Percentiles rank a stretch among this genome's conserved stretches.
Conservation (phyloP, 2,329 filamentous ascomycete species). For the Diaporthe sp. region DNA sequence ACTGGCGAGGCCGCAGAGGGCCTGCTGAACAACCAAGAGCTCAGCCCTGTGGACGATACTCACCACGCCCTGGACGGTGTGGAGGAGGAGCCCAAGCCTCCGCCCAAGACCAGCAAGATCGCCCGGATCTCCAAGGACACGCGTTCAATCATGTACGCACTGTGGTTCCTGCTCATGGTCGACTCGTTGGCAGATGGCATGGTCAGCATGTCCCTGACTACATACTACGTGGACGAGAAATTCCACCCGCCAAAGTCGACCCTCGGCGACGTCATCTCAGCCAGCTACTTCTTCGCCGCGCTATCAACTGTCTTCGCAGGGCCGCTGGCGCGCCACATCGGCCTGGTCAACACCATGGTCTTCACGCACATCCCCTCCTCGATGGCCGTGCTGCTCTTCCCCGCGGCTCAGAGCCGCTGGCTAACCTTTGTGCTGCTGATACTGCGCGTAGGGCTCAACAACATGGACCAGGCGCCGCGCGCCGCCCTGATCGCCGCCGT, state of each 20-base stretch:
- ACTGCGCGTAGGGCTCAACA: constrained; percentile 73
- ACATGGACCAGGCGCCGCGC: constrained; percentile 78
- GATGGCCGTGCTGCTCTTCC: constrained; percentile 71
- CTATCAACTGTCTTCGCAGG: constrained; percentile 70
- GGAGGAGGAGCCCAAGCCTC: constrained; percentile 33
- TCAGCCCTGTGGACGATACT: constrained; percentile 36
- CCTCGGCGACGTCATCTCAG: constrained; percentile 71
- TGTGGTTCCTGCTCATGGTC: constrained; percentile 75
- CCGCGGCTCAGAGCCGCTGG: constrained; percentile 64
- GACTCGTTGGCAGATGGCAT: constrained; percentile 78
- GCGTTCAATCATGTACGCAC: constrained; percentile 70
- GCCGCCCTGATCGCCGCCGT: constrained; percentile 77
- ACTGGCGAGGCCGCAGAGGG: constrained; percentile 44
- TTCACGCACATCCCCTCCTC: constrained; percentile 75
- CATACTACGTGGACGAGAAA: constrained; percentile 70
- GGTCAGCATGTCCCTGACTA: constrained; percentile 70
- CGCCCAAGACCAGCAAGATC: constrained; percentile 55
- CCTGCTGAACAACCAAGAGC: constrained; percentile 44
- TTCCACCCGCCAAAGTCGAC: constrained; percentile 69
- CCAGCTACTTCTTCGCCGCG: constrained; percentile 67
- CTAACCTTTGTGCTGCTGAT: constrained; percentile 69
- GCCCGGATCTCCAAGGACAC: constrained; percentile 71
- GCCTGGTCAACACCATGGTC: constrained; percentile 76
- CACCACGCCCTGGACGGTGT: constrained; percentile 41
- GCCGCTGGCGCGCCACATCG: constrained; percentile 69